A percentile compares a stretch with the other conserved stretches of the same genome.
phyloP scores from a whole-genome alignment of 768 basidiomycete genomes.

The Suillus subalutaceus region DNA sequence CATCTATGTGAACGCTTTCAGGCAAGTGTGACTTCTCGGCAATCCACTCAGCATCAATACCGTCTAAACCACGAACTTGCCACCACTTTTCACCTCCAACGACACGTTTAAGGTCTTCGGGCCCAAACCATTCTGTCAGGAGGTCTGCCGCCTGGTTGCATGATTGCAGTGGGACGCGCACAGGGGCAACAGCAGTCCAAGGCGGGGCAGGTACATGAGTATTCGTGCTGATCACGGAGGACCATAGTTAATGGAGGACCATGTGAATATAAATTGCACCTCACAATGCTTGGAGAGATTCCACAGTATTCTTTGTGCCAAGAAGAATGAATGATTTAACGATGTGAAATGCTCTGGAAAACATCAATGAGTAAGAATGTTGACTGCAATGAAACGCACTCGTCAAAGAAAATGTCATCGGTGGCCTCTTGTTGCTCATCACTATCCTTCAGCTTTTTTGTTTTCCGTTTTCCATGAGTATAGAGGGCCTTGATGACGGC shows the following conservation, averaged over 20 bases:
- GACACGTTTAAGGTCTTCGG: conserved; percentile 64
- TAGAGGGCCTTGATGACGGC: conserved; percentile 58
- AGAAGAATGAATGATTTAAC: conserved; percentile 73
- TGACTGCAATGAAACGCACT: conserved; percentile 41
- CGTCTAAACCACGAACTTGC: conserved; percentile 75
- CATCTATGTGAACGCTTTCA: conserved; percentile 22
- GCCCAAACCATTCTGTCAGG: conserved; percentile 73
- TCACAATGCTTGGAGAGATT: conserved; percentile 71
- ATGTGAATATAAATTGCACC: conserved; percentile 14
- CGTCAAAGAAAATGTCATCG: conserved; percentile 70
- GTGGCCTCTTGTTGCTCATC: conserved; percentile 46
- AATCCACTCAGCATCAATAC: conserved; percentile 68
- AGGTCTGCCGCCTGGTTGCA: conserved; percentile 67
- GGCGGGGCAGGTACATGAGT: conserved; percentile 70
- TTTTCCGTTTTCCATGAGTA: conserved; percentile 48
- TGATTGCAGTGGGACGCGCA: conserved; percentile 55
- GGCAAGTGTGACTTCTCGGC: conserved; percentile 51
- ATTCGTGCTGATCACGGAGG: conserved; percentile 49
- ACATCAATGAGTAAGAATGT: not conserved
- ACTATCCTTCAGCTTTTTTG: conserved; percentile 38
- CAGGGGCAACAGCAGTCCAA: conserved; percentile 62
- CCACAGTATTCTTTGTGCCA: conserved; percentile 66
- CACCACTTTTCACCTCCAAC: conserved; percentile 84
- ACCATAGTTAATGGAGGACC: not conserved
- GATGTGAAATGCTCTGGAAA: conserved; percentile 62